Percentiles rank a stretch among this genome's conserved stretches.
Conservation (phyloP, 148 eudicot genomes). For the Arbutus unedo region DNA sequence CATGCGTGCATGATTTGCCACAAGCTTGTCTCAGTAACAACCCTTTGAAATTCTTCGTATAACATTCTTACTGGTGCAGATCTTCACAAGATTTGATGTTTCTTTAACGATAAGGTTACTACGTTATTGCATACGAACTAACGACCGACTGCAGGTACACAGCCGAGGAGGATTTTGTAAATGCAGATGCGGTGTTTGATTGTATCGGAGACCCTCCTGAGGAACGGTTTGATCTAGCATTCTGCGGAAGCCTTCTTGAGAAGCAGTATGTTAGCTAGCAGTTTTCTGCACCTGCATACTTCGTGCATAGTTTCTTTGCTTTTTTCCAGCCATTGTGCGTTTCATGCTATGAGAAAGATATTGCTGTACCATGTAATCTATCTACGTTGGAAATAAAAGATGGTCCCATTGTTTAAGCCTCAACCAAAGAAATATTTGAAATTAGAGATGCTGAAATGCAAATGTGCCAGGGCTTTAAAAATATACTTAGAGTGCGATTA, state of each 20-base stretch:
- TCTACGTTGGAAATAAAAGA: not conserved
- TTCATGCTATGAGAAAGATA: not conserved
- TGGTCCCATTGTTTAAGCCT: not conserved
- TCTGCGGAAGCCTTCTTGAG: constrained; percentile 74
- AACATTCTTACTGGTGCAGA: not conserved
- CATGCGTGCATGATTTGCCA: not conserved
- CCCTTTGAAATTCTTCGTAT: not conserved
- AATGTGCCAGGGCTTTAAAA: not conserved
- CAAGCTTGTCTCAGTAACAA: not conserved
- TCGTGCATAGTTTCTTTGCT: not conserved
- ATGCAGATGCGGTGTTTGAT: constrained; percentile 96
- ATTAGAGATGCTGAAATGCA: not conserved
- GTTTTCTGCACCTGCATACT: not conserved
- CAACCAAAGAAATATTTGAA: not conserved
- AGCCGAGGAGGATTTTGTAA: constrained; percentile 78
- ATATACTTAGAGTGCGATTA: too few species aligned
- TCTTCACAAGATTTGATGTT: not conserved
- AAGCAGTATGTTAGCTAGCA: constrained; percentile 58
- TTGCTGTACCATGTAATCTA: not conserved
- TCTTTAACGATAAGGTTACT: not conserved
- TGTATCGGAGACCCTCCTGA: constrained; percentile 98
- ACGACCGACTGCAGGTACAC: constrained; percentile 63
- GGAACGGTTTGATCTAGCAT: constrained; percentile 77
- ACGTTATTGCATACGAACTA: not conserved
- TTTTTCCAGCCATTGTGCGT: not conserved